phyloP scores from a whole-genome alignment of 225 moss, liverwort and hornwort genomes.

The Pleurozium schreberi region DNA sequence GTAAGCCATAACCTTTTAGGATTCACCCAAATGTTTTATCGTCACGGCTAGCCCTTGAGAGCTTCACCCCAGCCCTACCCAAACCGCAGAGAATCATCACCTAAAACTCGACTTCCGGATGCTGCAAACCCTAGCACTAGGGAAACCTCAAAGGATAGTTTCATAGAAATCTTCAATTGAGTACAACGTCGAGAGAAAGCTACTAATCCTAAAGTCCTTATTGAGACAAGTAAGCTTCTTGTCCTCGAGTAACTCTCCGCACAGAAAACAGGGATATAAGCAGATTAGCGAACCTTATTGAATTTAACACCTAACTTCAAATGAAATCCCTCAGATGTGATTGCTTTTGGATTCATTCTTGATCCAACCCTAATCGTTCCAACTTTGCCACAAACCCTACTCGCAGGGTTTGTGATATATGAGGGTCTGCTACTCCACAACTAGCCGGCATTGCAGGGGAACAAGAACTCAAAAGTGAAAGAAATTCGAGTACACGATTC shows the following conservation, averaged over 20 bases:
- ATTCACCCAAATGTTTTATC: background rate
- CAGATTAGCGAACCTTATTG: no score
- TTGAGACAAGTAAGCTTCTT: background rate
- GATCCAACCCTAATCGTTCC: background rate
- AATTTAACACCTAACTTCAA: background rate
- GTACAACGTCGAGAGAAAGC: background rate
- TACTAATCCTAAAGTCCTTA: background rate
- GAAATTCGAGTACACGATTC: background rate
- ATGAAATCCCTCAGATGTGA: background rate
- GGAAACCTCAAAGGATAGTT: background rate
- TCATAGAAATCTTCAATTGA: background rate
- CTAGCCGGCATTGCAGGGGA: background rate
- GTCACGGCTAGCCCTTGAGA: background rate
- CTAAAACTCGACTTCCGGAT: background rate
- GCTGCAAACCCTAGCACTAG: background rate
- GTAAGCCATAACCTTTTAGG: background rate
- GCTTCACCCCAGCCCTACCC: background rate
- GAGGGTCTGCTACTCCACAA: background rate
- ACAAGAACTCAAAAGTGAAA: no score
- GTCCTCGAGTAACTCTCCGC: background rate
- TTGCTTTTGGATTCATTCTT: background rate
- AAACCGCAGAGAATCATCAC: background rate
- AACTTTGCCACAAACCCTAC: background rate
- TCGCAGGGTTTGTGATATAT: background rate
- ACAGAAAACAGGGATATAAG: background rate